Conservation (phyloP, 257 asterid species). For the Apocynum venetum region DNA sequence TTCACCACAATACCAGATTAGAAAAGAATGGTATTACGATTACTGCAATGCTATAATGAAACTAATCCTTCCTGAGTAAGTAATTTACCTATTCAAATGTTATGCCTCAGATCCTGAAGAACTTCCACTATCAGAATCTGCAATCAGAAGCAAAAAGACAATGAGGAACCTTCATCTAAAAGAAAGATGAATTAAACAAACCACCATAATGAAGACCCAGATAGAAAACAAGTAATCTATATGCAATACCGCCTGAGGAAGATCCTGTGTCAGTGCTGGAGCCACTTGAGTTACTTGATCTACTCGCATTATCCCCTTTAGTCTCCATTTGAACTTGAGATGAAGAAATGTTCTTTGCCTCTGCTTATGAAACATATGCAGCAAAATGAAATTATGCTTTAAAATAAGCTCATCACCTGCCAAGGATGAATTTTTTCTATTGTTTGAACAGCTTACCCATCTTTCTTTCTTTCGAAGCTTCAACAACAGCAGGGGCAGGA, state of each 20-base stretch:
- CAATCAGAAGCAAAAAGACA: constrained; percentile 17
- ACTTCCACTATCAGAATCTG: constrained; percentile 75
- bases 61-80: constrained; percentile 35
- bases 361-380: constrained; percentile 26
- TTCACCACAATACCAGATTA: background rate
- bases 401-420: constrained; percentile 5
- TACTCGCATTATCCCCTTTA: constrained; percentile 32
- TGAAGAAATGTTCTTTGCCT: constrained; percentile 37
- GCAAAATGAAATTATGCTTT: constrained; percentile 9
- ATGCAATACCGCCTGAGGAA: constrained; percentile 56
- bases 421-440: background rate
- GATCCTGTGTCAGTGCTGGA: constrained; percentile 62
- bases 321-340: constrained; percentile 45
- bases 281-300: constrained; percentile 51
- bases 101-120: constrained; percentile 66
- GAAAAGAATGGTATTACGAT: background rate
- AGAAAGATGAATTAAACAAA: constrained; percentile 18
- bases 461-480: constrained; percentile 40
- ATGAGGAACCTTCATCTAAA: constrained; percentile 2
- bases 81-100: constrained; percentile 35
- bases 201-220: background rate
- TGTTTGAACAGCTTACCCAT: constrained; percentile 36
- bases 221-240: constrained; percentile 9
- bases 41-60: background rate
- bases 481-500: constrained; percentile 38